Percentiles rank a stretch among this genome's conserved stretches.
phyloP scores from a whole-genome alignment of 495 filamentous ascomycete genomes.

The Lophiostoma macrostomum region DNA sequence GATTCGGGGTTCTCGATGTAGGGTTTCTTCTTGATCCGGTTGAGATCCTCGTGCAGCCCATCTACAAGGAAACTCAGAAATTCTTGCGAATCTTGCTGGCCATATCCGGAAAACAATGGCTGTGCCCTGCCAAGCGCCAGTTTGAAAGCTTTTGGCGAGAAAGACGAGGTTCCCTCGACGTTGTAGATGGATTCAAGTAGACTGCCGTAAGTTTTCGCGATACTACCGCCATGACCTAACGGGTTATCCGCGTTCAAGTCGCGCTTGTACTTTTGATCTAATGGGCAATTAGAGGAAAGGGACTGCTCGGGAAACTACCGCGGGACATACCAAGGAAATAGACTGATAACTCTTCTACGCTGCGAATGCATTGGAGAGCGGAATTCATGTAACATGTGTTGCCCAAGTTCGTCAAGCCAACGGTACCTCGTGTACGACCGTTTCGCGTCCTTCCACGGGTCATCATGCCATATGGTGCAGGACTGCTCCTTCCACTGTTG shows the following conservation, averaged over 20 bases:
- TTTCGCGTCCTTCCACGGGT: slow-evolving; percentile 66
- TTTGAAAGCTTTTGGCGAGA: slow-evolving; percentile 77
- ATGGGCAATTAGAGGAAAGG: neutral
- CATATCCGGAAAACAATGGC: slow-evolving; percentile 85
- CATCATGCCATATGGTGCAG: slow-evolving; percentile 51
- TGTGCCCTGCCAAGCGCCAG: slow-evolving; percentile 72
- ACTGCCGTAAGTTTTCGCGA: slow-evolving; percentile 74
- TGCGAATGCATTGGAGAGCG: slow-evolving; percentile 87
- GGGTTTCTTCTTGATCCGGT: slow-evolving; percentile 89
- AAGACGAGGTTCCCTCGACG: slow-evolving; percentile 55
- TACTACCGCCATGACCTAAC: slow-evolving; percentile 74
- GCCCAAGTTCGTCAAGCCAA: slow-evolving; percentile 83
- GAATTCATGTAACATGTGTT: slow-evolving; percentile 99
- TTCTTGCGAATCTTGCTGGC: slow-evolving; percentile 96
- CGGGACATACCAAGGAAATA: slow-evolving; percentile 72
- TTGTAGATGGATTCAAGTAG: slow-evolving; percentile 73
- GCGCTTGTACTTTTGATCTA: slow-evolving; percentile 62
- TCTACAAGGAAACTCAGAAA: slow-evolving; percentile 96
- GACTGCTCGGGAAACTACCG: neutral
- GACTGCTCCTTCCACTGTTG: slow-evolving; percentile 62
- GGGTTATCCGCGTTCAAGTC: slow-evolving; percentile 84
- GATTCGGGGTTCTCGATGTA: slow-evolving; percentile 98
- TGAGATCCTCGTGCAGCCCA: slow-evolving; percentile 91
- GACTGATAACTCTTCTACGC: slow-evolving; percentile 82
- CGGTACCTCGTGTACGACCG: slow-evolving; percentile 65